A percentile compares a stretch with the other conserved stretches of the same genome.
Conservation (phyloP, 108 stramenopile species). For the Craspedostauros australis region DNA sequence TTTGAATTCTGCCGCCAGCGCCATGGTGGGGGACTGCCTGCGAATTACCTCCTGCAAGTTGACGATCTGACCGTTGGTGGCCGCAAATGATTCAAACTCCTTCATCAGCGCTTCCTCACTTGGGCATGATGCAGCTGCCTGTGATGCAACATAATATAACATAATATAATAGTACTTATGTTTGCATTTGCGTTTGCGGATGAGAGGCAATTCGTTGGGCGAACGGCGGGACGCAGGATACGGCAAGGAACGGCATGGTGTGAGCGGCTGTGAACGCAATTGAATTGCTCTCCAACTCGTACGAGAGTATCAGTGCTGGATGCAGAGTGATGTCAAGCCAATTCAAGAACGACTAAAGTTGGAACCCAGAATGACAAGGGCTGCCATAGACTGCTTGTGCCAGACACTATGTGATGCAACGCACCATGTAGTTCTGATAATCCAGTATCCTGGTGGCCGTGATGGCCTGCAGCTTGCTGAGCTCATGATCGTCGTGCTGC, state of each 20-base stretch:
- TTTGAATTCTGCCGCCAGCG: constrained; percentile 98
- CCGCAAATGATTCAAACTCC: constrained; percentile 40
- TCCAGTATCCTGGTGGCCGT: constrained; percentile 76
- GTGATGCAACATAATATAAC: neutral
- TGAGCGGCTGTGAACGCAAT: neutral
- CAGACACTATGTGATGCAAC: neutral
- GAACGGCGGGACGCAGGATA: neutral
- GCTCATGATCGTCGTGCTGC: constrained; percentile 47
- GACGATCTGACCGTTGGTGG: constrained; percentile 52
- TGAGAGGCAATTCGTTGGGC: neutral
- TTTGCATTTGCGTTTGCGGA: no score
- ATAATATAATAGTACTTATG: no score
- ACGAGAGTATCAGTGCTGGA: neutral
- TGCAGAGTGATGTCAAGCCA: no score
- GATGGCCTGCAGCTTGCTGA: constrained; percentile 78
- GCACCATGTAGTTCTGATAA: constrained; percentile 29
- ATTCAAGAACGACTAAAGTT: no score
- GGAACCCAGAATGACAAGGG: no score
- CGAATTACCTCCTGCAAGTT: constrained; percentile 55
- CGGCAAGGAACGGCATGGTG: neutral
- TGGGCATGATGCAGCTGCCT: constrained; percentile 16
- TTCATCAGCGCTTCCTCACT: constrained; percentile 25
- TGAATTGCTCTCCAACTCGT: neutral
- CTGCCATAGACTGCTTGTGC: no score
- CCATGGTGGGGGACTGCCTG: constrained; percentile 61